Evolutionary conservation across 371 early-diverging fungal genomes (phyloP), one percentile per base, ranked within the genome.

Genomic region (Mucor mucedo): DNA sequence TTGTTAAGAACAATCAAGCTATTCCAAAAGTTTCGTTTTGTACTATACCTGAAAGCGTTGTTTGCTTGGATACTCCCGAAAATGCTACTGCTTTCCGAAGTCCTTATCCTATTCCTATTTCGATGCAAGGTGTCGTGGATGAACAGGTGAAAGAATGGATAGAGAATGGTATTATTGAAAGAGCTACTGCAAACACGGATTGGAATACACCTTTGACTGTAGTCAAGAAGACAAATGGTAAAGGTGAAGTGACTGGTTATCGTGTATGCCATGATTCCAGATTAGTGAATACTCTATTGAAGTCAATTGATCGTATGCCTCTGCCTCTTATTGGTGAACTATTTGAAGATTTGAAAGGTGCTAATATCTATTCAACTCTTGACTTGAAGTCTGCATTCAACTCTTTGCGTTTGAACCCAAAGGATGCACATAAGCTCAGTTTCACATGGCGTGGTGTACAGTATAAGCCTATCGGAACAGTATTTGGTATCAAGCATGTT

Each of bases 301-400:
- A 44, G 14, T 8, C 29, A 2, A 52, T 10, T 4, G 66, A 65
- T 65, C 58, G 59, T 11, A 49, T 54, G 47, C 58, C 65, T 16
- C n/a, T 65, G 5, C 65, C 59, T 14, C 5, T 54, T 2, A 58
- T 65, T 49, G 47, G 33, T 28, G 68, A 62, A 42, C 33, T 66
- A 0, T 66, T 66, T 56, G 57, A 60, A 35, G 56, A 59, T 13
- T 16, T 66, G 8, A 16, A 60, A 45, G 61, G n/a, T 38, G 57
- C 57, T 3, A 10, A 4, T 28, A 40, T 57, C 16, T 61, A 42
- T 29, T 32, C 52, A 48, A 62, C 58, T 28, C 33, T 61, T 16
- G 68, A 67, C 33, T 38, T 67, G 13, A 52, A 50, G 48, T 55
- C 52, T 5, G 58, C 58, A 16, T 67, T 67, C 38, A 50, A 66